A percentile compares a stretch with the other conserved stretches of the same genome.
Conservation (phyloP, 75 land plant species). For the Picea glauca region DNA sequence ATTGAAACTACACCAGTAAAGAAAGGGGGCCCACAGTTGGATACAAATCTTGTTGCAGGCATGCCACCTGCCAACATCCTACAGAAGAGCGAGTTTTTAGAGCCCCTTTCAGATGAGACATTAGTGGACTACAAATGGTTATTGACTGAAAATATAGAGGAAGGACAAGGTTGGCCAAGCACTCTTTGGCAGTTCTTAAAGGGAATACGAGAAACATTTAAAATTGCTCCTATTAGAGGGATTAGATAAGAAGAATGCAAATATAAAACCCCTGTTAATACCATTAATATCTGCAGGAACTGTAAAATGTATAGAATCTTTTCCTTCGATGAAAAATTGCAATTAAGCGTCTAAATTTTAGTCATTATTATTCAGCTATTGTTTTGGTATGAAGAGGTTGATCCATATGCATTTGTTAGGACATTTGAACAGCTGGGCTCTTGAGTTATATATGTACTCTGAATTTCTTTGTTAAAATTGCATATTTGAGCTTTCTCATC, state of each 20-base stretch:
- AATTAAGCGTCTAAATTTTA: neutral
- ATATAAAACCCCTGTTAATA: neutral
- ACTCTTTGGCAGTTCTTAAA: conserved; percentile 10
- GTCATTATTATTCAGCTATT: neutral
- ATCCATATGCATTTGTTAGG: neutral
- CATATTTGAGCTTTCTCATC: neutral
- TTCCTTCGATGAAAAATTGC: neutral
- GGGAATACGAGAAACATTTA: conserved; percentile 2
- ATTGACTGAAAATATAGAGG: conserved; percentile 26
- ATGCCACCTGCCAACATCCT: conserved; percentile 70
- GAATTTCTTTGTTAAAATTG: neutral
- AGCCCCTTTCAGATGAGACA: conserved; percentile 64
- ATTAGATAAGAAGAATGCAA: conserved; percentile 10
- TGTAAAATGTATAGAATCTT: neutral
- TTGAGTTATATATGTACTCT: neutral
- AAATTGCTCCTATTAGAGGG: conserved; percentile 4
- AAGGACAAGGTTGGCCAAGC: conserved; percentile 19
- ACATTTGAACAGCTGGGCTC: neutral
- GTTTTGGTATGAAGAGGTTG: neutral
- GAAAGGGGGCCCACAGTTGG: conserved; percentile 39
- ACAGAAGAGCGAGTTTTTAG: conserved; percentile 75
- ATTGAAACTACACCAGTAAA: neutral
- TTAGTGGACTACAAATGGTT: conserved; percentile 61
- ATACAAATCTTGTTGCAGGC: conserved; percentile 65
- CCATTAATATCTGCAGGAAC: neutral